Evolutionary conservation across 2,329 filamentous ascomycete genomes (phyloP), one percentile per base, ranked within the genome.

Genomic region (Septoria petroselini): DNA sequence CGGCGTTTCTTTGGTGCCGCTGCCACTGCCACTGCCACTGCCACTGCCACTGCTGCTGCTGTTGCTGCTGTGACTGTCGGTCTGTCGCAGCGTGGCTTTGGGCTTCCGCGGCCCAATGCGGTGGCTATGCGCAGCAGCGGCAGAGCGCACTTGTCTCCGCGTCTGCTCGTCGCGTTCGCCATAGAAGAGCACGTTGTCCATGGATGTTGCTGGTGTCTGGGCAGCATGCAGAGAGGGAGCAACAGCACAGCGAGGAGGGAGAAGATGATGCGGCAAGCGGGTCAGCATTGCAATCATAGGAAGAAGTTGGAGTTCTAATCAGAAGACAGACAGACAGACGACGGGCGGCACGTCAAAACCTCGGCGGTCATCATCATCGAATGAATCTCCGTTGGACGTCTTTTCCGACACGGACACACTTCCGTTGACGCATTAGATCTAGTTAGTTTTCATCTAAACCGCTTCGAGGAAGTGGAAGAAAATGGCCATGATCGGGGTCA

Each of bases 171-270:
- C 56, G 25, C 52, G 46, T 27, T 59, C 54, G 15, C 57, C 57
- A 35, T 59, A 58, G 48, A 59, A 59, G 27, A 59, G 27, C 41
- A 60, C 54, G 40, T 51, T 51, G 23, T 60, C 56, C 52, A 57
- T 60, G 15, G 31, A n/a, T 44, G 15, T 34, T 27, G 31, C 19
- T 29, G 37, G 35, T 19, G 18, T 25, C n/a, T n/a, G n/a, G n/a
- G n/a, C n/a, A n/a, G n/a, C n/a, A n/a, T n/a, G n/a, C n/a, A n/a
- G n/a, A n/a, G n/a, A n/a, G n/a, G n/a, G n/a, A n/a, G n/a, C n/a
- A n/a, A n/a, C n/a, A n/a, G n/a, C n/a, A 15, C 15, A 31, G 11
- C 29, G 29, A 6, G 35, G 33, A 27, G 19, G 21, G 8, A 34
- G 33, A 21, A n/a, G n/a, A n/a, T n/a, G n/a, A n/a, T n/a, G n/a